Base-by-base conservation (phyloP, 2,329 filamentous ascomycete genomes). In the Penicillium nordicum region DNA sequence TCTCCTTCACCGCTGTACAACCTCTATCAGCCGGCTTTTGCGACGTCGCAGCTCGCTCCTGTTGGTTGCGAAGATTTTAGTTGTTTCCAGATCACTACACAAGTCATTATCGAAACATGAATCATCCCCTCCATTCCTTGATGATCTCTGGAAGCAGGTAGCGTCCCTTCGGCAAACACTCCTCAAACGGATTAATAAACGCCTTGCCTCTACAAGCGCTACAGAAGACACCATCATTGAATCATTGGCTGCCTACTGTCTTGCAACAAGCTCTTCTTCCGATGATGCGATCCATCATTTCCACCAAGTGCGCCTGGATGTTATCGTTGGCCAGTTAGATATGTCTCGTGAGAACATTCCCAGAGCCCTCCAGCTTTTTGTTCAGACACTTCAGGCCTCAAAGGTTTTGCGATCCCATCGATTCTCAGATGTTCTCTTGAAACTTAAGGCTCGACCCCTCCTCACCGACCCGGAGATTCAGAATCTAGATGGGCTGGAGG, bases 231-330 rank as follows among this genome's bases (percentile, higher is more conserved):
- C 71, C 32, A 80, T 94, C 16, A 78, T 93, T 12, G 87, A 90
- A 64, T 86, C 88, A 0, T 80, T 97, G 63, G 89, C 87, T 54
- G 92, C 92, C 0, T 92, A 92, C 70, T 92, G 90, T 59, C 79
- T 97, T 49, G 85, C 87, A 1, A 92, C 88, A 3, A 95, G 85
- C 66, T 91, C 88, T 0, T 89, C 91, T 0, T 86, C 90, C 0
- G 86, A 84, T 55, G 92, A 96, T 69, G 88, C 90, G 0, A 74
- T 97, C 51, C 80, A 84, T 8, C 87, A 94, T 73, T 93, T 97
- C 65, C 81, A 95, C 48, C 82, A 86, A 50, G 82, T 92, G 8
- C 82, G 93, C 43, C 82, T 84, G 40, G 84, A 88, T 55, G 86
- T 86, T 30, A 86, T 96, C 66, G 79, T 82, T 0, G 74, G 81